Base-by-base conservation (phyloP, 805 yeast genomes). In the Saccharomycopsis fibuligera region DNA sequence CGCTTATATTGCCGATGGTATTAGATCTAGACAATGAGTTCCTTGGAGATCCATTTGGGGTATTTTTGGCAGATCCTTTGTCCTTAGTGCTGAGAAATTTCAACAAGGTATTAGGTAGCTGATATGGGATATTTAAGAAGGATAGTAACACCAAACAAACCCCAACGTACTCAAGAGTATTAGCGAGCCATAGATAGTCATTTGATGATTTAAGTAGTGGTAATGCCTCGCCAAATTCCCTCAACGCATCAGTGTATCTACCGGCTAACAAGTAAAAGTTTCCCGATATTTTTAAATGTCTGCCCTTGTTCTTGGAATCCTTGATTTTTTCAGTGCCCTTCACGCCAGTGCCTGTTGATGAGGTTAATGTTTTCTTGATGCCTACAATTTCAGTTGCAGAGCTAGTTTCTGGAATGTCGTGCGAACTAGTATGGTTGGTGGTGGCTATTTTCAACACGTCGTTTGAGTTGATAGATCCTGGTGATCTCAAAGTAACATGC, bases 161-260 rank as follows among this genome's bases (percentile, higher is more conserved):
- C 0, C 83, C 84, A 9, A 89, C 67, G 0, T 90, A 87, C 57
- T 89, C 96, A n/a, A 91, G 61, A 0, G 96, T 79, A 25, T 91
- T 82, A 0, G 83, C 98, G 12, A 87, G 70, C 98, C 98, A 93
- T 6, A 93, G 67, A 57, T 76, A 75, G 61, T 93, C 99, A 44
- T 79, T 79, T 2, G 81, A 70, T 10, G 76, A 70, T 51, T 78
- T 79, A 47, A 88, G 65, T 22, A 74, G 66, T 2, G 68, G 58
- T 1, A 83, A 72, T 0, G 96, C 81, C 36, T 89, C 96, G n/a
- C 81, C 75, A 57, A 89, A 82, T 50, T 80, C 79, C 22, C 72
- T 69, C 47, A 90, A 61, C 0, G 97, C 95, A 49, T 81, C 86
- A 14, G 71, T 61, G 40, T 83, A 72, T 46, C 85, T 77, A 1